Base-by-base conservation (phyloP, 2,329 filamentous ascomycete species). In the Ophiostoma piceae region DNA sequence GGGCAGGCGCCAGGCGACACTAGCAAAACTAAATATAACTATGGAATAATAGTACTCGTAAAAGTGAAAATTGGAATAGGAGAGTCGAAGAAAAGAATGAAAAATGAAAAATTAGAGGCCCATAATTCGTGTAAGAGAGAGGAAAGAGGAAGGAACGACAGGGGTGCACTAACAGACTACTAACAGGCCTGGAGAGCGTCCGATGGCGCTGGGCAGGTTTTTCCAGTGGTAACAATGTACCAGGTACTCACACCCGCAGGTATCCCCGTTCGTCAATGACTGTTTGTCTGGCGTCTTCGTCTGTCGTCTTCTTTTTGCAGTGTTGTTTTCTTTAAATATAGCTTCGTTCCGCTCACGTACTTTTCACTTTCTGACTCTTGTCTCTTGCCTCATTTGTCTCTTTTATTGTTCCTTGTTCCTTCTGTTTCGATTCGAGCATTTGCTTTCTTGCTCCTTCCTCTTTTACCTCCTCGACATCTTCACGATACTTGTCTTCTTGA, bases 21-120 rank as follows among this genome's bases (percentile, higher is more conserved):
- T 65, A 65, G 62, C 62, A 65, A 65, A 39, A 39, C 32, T 65
- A 65, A 65, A 16, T 37, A 65, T 39, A 65, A 65, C 60, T 65
- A 32, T 41, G 32, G 19, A 47, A n/a, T 47, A 47, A 47, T 16
- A 41, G 39, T 35, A n/a, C n/a, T n/a, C n/a, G n/a, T 35, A 3
- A 35, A 6, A 1, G 35, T 35, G 35, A 35, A 35, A 35, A 35
- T 35, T 35, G 35, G 35, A 35, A 35, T 6, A 35, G 35, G 35
- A 35, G 8, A 35, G 16, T 7, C 16, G 19, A 47, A 47, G 5
- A 47, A 7, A 47, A 47, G 7, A n/a, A 19, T 5, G 19, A 47
- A 19, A 47, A 65, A 32, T 39, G 32, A 39, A 65, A 62, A 39
- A n/a, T 39, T 26, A 22, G 32, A 65, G 62, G 6, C 62, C 62